A percentile compares a stretch with the other conserved stretches of the same genome.
Conservation (phyloP, 352 stramenopile genomes). For the Pythium insidiosum region DNA sequence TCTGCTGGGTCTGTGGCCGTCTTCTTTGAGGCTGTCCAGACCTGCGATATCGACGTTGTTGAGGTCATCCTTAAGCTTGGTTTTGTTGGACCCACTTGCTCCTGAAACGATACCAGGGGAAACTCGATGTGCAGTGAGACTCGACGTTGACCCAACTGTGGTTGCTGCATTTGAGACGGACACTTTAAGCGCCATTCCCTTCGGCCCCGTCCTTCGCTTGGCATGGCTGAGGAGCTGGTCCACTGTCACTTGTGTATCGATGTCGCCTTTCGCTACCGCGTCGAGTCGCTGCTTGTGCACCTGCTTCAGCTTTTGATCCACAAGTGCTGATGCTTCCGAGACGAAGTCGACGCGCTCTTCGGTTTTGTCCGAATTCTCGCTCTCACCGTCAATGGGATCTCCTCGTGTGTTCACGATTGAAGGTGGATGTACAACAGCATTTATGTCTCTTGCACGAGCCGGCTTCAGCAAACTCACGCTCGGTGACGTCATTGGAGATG, state of each 20-base stretch:
- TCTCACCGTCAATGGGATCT: too few species aligned
- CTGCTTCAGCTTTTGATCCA: constrained; percentile 16
- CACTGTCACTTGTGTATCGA: constrained; percentile 11
- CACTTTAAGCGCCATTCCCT: neutral
- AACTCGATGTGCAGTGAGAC: neutral
- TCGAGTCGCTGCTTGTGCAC: constrained; percentile 17
- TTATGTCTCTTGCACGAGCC: too few species aligned
- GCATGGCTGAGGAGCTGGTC: constrained; percentile 8
- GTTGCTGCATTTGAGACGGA: constrained; percentile 1
- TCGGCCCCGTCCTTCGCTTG: constrained; percentile 10
- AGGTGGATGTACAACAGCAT: too few species aligned
- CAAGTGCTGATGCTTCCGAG: neutral
- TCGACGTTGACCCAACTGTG: neutral
- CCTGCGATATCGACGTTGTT: constrained; percentile 21
- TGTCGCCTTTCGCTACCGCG: constrained; percentile 1
- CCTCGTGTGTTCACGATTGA: too few species aligned
- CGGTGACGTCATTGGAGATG: too few species aligned
- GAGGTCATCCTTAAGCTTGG: constrained; percentile 24
- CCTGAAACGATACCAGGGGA: too few species aligned
- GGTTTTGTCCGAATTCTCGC: too few species aligned
- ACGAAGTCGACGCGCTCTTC: neutral
- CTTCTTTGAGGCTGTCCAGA: constrained; percentile 9
- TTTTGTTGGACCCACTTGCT: neutral
- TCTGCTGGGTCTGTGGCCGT: neutral
- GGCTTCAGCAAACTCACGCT: neutral